phyloP scores from a whole-genome alignment of 2,329 filamentous ascomycete genomes.

The Diaporthe vaccinii region DNA sequence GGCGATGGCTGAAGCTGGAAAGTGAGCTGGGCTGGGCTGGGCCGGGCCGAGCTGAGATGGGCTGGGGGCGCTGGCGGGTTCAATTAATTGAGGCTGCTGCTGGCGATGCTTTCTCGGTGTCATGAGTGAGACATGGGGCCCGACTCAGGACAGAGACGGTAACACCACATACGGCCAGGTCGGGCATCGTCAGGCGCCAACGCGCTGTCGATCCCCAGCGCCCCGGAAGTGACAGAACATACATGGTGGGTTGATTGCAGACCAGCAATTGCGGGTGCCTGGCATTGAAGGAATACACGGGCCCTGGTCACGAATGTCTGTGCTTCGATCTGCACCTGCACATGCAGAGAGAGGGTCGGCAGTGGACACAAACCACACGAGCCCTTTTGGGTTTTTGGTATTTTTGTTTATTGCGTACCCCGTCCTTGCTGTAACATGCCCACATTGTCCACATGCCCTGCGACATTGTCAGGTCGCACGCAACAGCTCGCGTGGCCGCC shows the following conservation, averaged over 20 bases:
- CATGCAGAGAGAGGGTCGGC: constrained; percentile 12
- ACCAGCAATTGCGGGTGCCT: not conserved
- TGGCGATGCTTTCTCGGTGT: constrained; percentile 19
- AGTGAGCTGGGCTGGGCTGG: not conserved
- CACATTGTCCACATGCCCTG: constrained; percentile 16
- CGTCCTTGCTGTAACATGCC: constrained; percentile 19
- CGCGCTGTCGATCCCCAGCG: constrained; percentile 6
- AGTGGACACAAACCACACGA: constrained; percentile 13
- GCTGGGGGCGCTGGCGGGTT: not conserved
- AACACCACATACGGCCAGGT: not conserved
- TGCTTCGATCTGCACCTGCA: constrained; percentile 23
- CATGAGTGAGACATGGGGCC: constrained; percentile 19
- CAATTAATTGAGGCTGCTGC: constrained; percentile 17
- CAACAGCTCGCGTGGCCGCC: constrained; percentile 28
- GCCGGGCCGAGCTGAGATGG: not conserved
- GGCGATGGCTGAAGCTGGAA: not conserved
- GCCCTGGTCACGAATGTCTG: constrained; percentile 24
- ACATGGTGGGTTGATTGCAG: not conserved
- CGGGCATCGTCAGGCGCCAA: constrained; percentile 30
- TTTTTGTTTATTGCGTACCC: constrained; percentile 14
- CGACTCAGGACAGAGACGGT: constrained; percentile 20
- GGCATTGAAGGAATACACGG: not conserved
- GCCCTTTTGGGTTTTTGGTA: not conserved
- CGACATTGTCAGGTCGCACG: constrained; percentile 25
- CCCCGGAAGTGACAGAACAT: not conserved